Evolutionary conservation across 1,139 yeast species (phyloP).

Genomic region (Sugiyamaella neomexicana): DNA sequence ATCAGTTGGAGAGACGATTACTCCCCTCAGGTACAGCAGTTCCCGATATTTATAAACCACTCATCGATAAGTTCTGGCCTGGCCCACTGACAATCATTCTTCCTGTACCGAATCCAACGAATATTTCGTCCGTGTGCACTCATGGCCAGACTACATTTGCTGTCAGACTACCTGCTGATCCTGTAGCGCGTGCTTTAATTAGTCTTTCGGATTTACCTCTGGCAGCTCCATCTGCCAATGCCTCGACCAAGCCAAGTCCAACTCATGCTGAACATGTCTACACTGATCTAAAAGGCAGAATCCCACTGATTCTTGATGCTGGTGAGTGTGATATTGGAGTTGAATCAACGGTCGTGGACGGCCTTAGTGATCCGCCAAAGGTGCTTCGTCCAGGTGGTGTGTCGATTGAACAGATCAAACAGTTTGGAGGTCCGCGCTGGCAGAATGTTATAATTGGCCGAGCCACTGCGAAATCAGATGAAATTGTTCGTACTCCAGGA

Average conservation of each 20-base stretch:
- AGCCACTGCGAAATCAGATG: conserved; percentile 61
- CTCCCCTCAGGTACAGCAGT: conserved; percentile 58
- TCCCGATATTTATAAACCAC: conserved; percentile 63
- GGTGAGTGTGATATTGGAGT: conserved; percentile 90
- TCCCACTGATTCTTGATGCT: conserved; percentile 88
- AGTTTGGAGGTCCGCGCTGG: conserved; percentile 70
- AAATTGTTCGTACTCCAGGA: conserved; percentile 89
- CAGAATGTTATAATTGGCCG: conserved; percentile 59
- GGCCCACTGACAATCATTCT: conserved; percentile 89
- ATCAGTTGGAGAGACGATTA: conserved; percentile 64
- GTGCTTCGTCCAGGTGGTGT: conserved; percentile 92
- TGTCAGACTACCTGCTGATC: conserved; percentile 81
- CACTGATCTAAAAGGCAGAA: conserved; percentile 72
- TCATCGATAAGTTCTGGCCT: conserved; percentile 82
- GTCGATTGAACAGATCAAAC: conserved; percentile 68
- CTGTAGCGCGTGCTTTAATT: conserved; percentile 87
- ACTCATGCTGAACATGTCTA: conserved; percentile 83
- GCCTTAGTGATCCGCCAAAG: conserved; percentile 80
- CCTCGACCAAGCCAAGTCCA: conserved; percentile 93
- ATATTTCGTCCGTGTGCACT: conserved; percentile 73
- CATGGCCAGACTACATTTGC: conserved; percentile 90
- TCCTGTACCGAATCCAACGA: conserved; percentile 54
- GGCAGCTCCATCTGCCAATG: conserved; percentile 98
- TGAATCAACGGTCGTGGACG: conserved; percentile 93
- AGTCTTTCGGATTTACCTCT: conserved; percentile 84